Base-by-base conservation (phyloP, 2,329 filamentous ascomycete genomes). In the Paecilomyces variotii region DNA sequence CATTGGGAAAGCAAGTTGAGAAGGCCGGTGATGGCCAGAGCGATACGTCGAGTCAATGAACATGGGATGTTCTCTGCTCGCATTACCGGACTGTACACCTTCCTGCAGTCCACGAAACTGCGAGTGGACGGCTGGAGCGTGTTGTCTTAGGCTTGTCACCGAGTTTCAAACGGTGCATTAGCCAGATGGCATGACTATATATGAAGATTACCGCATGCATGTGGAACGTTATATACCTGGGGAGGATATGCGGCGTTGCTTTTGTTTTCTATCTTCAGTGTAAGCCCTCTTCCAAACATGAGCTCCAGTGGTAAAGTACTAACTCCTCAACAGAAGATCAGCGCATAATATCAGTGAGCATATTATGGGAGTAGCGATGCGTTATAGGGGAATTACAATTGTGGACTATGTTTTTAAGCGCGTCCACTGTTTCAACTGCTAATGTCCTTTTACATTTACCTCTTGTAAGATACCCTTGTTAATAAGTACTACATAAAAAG, bases 1-100 rank as follows among this genome's bases (percentile, higher is more conserved):
- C 73, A 7, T 59, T 73, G 55, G 68, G 67, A 19, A 72, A 68
- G 61, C 67, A 73, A 25, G 67, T 74, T 19, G 72, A 74, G 57
- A 65, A 64, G 28, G 54, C 59, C 9, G 56, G 54, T 25, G 56
- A 56, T 49, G 56, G 30, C 5, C n/a, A 24, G 14, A 24, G 39
- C 19, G 39, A 24, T 19, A 3, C 39, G 14, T 9, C 39, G 39
- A 45, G 5, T 24, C 4, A 45, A n/a, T 45, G 39, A 45, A 45
- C n/a, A 45, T 5, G 6, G 35, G 39, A 9, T n/a, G n/a, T 14
- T 24, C 39, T 45, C n/a, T 19, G 9, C 5, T 24, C 3, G n/a
- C 6, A 45, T 14, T 6, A 45, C 2, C 2, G 5, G 14, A 19
- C 39, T 45, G 39, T 14, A 2, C 12, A 24, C 19, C 39, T 45